Conservation (phyloP, 768 basidiomycete genomes). For the Tricholoma saponaceum region DNA sequence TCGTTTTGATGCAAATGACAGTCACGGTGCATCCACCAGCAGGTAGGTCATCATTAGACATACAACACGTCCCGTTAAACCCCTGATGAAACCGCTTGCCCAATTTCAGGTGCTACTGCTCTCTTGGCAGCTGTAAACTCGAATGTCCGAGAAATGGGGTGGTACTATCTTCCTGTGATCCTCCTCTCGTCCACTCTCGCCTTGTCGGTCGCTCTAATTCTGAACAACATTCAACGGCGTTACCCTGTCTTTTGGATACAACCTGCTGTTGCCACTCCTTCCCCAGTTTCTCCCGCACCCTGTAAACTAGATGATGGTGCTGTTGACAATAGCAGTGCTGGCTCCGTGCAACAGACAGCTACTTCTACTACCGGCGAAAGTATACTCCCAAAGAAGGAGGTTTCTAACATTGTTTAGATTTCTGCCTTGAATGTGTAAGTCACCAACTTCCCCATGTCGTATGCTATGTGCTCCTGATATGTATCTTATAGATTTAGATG, state of each 20-base stretch:
- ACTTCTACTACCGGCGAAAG: constrained; percentile 1
- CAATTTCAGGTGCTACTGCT: constrained; percentile 43
- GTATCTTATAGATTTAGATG: no score
- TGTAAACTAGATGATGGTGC: constrained; percentile 6
- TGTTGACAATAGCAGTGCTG: neutral
- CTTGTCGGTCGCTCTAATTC: constrained; percentile 39
- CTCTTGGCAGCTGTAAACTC: constrained; percentile 41
- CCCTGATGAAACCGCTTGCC: neutral
- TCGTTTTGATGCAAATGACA: constrained; percentile 51
- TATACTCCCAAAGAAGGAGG: constrained; percentile 4
- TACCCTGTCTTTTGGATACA: constrained; percentile 48
- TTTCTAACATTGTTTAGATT: neutral
- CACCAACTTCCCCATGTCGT: no score
- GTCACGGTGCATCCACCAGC: constrained; percentile 52
- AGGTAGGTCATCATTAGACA: constrained; percentile 19
- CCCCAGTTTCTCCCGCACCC: constrained; percentile 13
- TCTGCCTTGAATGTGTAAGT: no score
- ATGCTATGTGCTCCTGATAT: no score
- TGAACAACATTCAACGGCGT: constrained; percentile 48
- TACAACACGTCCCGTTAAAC: neutral
- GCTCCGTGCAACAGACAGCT: neutral
- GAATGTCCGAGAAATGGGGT: constrained; percentile 39
- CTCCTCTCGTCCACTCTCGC: constrained; percentile 43
- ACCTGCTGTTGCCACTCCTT: constrained; percentile 15
- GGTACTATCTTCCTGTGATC: constrained; percentile 51